phyloP scores from a whole-genome alignment of 352 stramenopile genomes.

The Phytophthora europaea region DNA sequence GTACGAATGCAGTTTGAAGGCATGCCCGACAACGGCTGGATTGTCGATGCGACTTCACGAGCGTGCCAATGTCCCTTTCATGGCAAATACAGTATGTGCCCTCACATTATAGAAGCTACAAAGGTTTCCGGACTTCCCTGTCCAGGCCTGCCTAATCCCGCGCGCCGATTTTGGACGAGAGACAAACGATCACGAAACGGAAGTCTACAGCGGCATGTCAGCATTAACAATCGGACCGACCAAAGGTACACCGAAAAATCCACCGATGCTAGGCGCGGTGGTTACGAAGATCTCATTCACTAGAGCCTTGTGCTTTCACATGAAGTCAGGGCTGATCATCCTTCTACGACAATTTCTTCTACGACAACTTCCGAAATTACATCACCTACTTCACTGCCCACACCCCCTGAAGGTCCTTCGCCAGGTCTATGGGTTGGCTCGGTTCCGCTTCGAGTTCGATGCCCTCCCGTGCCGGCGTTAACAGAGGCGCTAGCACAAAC shows the following conservation, averaged over 20 bases:
- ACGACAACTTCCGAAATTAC: neutral
- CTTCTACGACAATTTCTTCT: neutral
- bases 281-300: neutral
- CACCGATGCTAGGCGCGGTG: neutral
- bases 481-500: neutral
- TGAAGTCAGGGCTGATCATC: neutral
- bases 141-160: neutral
- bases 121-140: slow-evolving; percentile 5
- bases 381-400: neutral
- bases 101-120: slow-evolving; percentile 14
- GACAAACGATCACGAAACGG: neutral
- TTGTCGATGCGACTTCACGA: slow-evolving; percentile 9
- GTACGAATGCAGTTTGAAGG: slow-evolving; percentile 1
- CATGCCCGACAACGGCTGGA: slow-evolving; percentile 6
- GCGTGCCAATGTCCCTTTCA: slow-evolving; percentile 15
- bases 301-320: neutral
- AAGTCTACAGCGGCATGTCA: neutral
- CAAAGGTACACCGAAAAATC: neutral
- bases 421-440: neutral
- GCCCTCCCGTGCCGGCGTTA: neutral
- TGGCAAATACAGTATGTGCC: slow-evolving; percentile 10
- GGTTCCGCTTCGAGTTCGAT: neutral
- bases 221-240: neutral
- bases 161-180: neutral
- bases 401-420: neutral